A percentile compares a stretch with the other conserved stretches of the same genome.
phyloP scores from a whole-genome alignment of 441 rosid species.

The Corymbia citriodora region DNA sequence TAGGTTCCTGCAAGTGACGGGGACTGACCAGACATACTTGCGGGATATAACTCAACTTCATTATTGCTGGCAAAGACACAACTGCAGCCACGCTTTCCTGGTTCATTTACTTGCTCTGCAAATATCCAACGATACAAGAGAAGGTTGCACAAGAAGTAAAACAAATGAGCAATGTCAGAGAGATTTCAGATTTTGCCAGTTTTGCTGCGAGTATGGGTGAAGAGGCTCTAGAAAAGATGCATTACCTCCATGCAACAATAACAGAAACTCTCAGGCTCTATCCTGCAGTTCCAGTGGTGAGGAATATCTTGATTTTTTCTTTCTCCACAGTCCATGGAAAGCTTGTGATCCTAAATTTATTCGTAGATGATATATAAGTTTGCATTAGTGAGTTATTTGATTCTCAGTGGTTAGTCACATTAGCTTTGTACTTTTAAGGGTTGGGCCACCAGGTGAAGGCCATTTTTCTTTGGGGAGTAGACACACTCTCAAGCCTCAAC shows the following conservation, averaged over 20 bases:
- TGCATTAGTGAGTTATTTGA: not conserved
- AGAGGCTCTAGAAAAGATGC: constrained; percentile 36
- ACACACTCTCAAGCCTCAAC: not conserved
- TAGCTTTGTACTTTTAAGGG: not conserved
- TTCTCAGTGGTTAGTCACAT: not conserved
- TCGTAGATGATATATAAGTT: not conserved
- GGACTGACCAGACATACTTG: constrained; percentile 25
- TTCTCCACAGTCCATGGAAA: not conserved
- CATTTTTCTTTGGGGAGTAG: not conserved
- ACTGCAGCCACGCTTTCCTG: constrained; percentile 51
- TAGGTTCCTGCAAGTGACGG: constrained; percentile 33
- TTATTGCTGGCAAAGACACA: constrained; percentile 52
- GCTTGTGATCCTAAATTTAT: not conserved
- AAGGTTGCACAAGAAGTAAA: constrained; percentile 31
- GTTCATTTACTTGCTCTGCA: constrained; percentile 41
- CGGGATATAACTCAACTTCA: constrained; percentile 42
- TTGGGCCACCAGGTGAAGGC: not conserved
- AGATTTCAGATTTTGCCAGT: constrained; percentile 6
- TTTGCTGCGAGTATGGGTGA: constrained; percentile 27
- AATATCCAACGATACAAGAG: constrained; percentile 30
- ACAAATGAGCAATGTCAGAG: not conserved
- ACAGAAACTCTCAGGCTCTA: constrained; percentile 47
- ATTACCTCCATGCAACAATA: constrained; percentile 45
- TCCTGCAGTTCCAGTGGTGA: constrained; percentile 48
- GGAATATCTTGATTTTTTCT: not conserved